These are phyloP conservation scores for Salix exigua DNA, from an alignment of 345 rosid species.

Conservation along the genomic window DNA sequence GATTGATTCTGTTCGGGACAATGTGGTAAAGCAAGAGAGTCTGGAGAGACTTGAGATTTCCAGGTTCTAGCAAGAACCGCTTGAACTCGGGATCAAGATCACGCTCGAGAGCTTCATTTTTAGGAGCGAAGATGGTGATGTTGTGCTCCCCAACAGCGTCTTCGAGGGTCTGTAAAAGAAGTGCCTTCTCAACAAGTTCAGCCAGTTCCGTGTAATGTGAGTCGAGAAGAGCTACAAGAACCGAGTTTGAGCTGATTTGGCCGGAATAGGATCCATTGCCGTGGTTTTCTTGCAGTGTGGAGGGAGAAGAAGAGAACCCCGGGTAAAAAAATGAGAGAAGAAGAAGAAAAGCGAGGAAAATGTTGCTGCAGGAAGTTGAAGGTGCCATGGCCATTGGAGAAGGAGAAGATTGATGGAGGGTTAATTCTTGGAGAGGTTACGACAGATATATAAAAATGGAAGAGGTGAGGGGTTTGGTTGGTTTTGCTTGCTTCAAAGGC, in stretches of 20 bases:
- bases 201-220: conserved; percentile 90
- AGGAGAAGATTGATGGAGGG: background rate
- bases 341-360: background rate
- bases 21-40: conserved; percentile 71
- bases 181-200: conserved; percentile 86
- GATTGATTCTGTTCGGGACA: conserved; percentile 52
- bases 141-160: conserved; percentile 79
- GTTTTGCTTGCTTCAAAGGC: conserved; percentile 2
- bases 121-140: conserved; percentile 89
- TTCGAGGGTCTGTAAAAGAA: conserved; percentile 81
- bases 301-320: background rate
- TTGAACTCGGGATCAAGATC: conserved; percentile 83
- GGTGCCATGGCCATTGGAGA: background rate
- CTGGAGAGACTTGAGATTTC: conserved; percentile 79
- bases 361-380: background rate
- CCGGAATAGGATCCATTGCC: background rate
- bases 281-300: background rate
- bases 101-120: conserved; percentile 80
- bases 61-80: conserved; percentile 84
- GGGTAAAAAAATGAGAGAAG: background rate
- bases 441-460: background rate
- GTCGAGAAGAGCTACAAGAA: conserved; percentile 92
- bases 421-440: background rate
- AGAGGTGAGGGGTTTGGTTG: background rate
- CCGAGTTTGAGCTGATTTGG: conserved; percentile 77